phyloP scores from a whole-genome alignment of 371 early-diverging fungal species.

The Coemansia sp. region DNA sequence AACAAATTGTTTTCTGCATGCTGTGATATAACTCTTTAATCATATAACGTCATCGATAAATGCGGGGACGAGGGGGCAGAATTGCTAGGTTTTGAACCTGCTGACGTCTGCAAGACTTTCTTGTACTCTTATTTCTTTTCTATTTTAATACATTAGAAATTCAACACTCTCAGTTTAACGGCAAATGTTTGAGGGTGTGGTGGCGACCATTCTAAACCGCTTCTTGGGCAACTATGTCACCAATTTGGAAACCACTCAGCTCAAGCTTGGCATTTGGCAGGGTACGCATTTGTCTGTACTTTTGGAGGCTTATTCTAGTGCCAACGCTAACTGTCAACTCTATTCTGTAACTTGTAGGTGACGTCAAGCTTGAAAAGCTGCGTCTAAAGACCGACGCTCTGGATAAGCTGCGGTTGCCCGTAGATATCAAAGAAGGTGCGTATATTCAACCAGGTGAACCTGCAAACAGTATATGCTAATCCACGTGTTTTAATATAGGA shows the following conservation, averaged over 20 bases:
- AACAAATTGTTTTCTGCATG: too few species aligned
- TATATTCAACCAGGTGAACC: conserved; percentile 32
- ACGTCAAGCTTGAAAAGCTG: conserved; percentile 91
- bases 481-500: conserved; percentile 51
- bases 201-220: conserved; percentile 85
- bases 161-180: neutral
- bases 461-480: conserved; percentile 30
- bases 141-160: neutral
- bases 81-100: neutral
- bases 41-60: too few species aligned
- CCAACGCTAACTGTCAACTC: neutral
- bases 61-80: too few species aligned
- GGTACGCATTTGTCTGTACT: conserved; percentile 59
- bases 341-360: conserved; percentile 60
- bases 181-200: conserved; percentile 85
- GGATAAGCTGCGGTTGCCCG: conserved; percentile 89
- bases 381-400: conserved; percentile 86
- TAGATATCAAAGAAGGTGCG: conserved; percentile 85
- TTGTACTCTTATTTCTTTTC: neutral
- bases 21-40: too few species aligned
- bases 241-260: conserved; percentile 91
- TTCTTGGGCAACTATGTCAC: conserved; percentile 94
- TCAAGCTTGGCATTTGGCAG: conserved; percentile 95
- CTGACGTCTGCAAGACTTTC: neutral
- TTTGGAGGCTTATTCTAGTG: too few species aligned